Evolutionary conservation across 257 asterid species (phyloP).

Genomic region (Fraxinus pennsylvanica): DNA sequence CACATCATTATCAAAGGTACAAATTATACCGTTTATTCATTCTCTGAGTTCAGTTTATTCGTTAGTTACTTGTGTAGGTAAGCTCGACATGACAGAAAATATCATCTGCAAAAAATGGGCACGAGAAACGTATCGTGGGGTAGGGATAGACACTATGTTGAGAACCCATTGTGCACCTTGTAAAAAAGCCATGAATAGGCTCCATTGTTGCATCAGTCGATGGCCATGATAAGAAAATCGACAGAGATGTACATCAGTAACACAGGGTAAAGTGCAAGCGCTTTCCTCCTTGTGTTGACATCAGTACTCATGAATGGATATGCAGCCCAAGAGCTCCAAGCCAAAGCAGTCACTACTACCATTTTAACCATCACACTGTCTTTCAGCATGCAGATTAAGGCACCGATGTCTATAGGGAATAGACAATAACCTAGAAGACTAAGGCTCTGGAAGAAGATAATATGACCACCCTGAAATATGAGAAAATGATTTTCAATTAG

Average conservation of each 20-base stretch:
- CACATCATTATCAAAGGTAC: background rate
- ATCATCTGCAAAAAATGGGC: background rate
- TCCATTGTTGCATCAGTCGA: slow-evolving; percentile 47
- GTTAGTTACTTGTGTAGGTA: background rate
- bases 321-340: slow-evolving; percentile 99
- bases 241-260: slow-evolving; percentile 91
- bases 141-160: background rate
- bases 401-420: slow-evolving; percentile 84
- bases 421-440: slow-evolving; percentile 92
- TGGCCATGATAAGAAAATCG: slow-evolving; percentile 91
- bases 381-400: slow-evolving; percentile 77
- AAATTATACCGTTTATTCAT: background rate
- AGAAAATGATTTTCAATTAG: background rate
- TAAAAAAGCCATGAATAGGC: background rate
- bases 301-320: slow-evolving; percentile 97
- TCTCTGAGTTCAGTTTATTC: background rate
- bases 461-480: slow-evolving; percentile 80
- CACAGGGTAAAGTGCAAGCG: slow-evolving; percentile 92
- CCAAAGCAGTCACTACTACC: slow-evolving; percentile 73
- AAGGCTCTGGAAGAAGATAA: slow-evolving; percentile 96
- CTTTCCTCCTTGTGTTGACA: slow-evolving; percentile 82
- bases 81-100: background rate
- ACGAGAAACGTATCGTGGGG: background rate
- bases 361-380: slow-evolving; percentile 75
- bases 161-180: background rate